Conservation (phyloP, 2,329 filamentous ascomycete species). For the Microcyclospora pomicola region DNA sequence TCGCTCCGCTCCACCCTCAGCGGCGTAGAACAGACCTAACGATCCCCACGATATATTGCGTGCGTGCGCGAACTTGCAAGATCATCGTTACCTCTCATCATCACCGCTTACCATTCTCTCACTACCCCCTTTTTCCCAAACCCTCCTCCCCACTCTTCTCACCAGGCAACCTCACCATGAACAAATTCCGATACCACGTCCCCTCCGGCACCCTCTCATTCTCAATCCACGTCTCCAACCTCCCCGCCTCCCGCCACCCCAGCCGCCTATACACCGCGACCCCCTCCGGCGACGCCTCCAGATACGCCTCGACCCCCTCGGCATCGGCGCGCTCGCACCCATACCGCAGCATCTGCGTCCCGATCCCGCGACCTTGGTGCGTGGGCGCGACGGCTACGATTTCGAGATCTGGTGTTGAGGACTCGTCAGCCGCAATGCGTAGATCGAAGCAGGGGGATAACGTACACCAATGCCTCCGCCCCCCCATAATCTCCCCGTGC, state of each 20-base stretch:
- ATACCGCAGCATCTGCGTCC: constrained; percentile 23
- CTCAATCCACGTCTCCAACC: constrained; percentile 15
- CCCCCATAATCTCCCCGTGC: constrained; percentile 14
- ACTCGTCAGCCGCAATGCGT: neutral
- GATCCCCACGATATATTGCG: too few species aligned
- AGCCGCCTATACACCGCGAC: constrained; percentile 25
- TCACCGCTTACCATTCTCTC: too few species aligned
- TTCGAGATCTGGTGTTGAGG: constrained; percentile 21
- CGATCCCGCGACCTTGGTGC: constrained; percentile 27
- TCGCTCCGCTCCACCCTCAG: too few species aligned
- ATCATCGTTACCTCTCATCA: too few species aligned
- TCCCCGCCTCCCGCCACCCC: constrained; percentile 17
- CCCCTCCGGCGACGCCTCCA: constrained; percentile 25
- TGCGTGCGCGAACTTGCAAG: too few species aligned
- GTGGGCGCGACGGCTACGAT: constrained; percentile 24
- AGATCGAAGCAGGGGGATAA: constrained; percentile 1
- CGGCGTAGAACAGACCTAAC: too few species aligned
- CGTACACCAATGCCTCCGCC: constrained; percentile 17
- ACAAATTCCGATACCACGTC: constrained; percentile 14
- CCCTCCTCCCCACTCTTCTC: neutral
- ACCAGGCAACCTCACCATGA: constrained; percentile 16
- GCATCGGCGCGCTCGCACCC: constrained; percentile 26
- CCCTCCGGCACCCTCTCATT: constrained; percentile 11
- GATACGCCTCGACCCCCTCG: constrained; percentile 22
- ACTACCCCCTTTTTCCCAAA: too few species aligned